Conservation (phyloP, 1,139 yeast genomes). For the Groenewaldozyma auringiensis region DNA sequence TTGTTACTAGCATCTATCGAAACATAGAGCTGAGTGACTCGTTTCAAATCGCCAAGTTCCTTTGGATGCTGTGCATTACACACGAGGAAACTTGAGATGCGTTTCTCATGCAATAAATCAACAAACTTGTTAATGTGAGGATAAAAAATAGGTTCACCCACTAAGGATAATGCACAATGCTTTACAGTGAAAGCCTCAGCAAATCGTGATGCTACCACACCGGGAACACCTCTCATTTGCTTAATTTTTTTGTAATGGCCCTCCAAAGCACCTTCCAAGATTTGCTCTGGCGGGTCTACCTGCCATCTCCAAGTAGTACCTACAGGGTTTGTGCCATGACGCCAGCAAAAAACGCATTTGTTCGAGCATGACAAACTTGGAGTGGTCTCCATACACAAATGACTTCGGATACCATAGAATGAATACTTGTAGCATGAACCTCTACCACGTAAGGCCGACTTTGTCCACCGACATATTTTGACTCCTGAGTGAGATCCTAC, state of each 20-base stretch:
- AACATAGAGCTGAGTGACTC: conserved; percentile 85
- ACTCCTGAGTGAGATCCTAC: conserved; percentile 96
- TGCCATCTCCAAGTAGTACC: conserved; percentile 98
- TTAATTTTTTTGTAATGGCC: conserved; percentile 90
- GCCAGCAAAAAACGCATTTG: conserved; percentile 95
- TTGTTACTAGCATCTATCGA: conserved; percentile 90
- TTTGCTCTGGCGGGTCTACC: conserved; percentile 79
- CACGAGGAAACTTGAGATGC: conserved; percentile 78
- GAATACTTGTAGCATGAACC: conserved; percentile 94
- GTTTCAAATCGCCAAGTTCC: conserved; percentile 55
- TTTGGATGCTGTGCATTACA: conserved; percentile 97
- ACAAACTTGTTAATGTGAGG: conserved; percentile 86
- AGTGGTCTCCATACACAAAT: conserved; percentile 92
- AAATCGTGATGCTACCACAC: conserved; percentile 81
- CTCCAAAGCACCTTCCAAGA: conserved; percentile 73
- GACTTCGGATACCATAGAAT: conserved; percentile 82
- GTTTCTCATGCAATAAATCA: conserved; percentile 65
- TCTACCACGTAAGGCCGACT: conserved; percentile 85
- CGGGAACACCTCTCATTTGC: conserved; percentile 94
- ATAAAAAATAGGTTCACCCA: conserved; percentile 91
- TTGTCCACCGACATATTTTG: conserved; percentile 93
- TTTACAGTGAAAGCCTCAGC: conserved; percentile 82
- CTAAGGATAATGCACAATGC: conserved; percentile 87
- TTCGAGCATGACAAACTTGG: conserved; percentile 91
- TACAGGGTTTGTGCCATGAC: conserved; percentile 96